Conservation (phyloP, 192 early-diverging fungal genomes). For the Podila verticillata region DNA sequence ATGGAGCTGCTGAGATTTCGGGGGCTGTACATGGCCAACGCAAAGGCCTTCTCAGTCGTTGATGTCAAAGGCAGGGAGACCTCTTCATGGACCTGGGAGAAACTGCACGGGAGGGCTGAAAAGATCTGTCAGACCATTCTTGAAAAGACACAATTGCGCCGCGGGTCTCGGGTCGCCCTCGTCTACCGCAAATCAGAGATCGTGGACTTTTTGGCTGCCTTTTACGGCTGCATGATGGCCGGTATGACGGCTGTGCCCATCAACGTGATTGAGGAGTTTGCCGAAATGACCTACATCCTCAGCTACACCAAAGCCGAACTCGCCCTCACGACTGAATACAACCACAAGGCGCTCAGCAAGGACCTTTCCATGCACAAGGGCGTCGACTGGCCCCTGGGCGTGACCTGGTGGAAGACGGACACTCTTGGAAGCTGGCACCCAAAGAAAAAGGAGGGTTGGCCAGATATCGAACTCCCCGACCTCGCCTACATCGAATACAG, state of each 20-base stretch:
- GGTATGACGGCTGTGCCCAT: constrained; percentile 88
- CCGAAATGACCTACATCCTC: constrained; percentile 81
- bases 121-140: constrained; percentile 75
- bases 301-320: constrained; percentile 70
- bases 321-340: constrained; percentile 85
- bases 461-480: constrained; percentile 62
- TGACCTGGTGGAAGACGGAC: constrained; percentile 88
- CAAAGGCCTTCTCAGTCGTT: constrained; percentile 71
- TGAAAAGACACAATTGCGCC: constrained; percentile 64
- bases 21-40: constrained; percentile 63
- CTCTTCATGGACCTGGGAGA: constrained; percentile 76
- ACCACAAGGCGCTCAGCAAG: constrained; percentile 76
- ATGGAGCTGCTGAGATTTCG: constrained; percentile 75
- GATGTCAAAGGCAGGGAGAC: constrained; percentile 82
- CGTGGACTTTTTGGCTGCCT: constrained; percentile 81
- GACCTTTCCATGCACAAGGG: constrained; percentile 71
- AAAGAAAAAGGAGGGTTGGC: constrained; percentile 66
- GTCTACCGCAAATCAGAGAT: constrained; percentile 85
- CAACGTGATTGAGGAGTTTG: constrained; percentile 82
- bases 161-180: constrained; percentile 78
- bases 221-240: constrained; percentile 84
- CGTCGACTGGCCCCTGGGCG: constrained; percentile 69
- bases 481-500: constrained; percentile 89
- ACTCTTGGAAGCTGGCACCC: constrained; percentile 74
- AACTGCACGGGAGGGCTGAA: constrained; percentile 73